A percentile compares a stretch with the other conserved stretches of the same genome.
Conservation (phyloP, 768 basidiomycete genomes). For the Lepiota venenata region DNA sequence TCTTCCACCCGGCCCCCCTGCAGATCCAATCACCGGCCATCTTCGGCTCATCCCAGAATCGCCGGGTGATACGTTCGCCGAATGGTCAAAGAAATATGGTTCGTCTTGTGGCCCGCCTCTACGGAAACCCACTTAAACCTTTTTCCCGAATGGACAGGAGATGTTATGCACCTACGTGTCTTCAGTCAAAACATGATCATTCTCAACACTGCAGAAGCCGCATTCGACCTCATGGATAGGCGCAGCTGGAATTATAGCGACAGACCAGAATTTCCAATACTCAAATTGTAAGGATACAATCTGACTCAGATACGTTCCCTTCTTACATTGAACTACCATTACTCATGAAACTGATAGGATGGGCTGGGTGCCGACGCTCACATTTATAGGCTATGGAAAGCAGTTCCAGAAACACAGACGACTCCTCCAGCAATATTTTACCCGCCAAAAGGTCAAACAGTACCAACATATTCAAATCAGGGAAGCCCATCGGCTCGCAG, state of each 20-base stretch:
- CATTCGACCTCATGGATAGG: slow-evolving; percentile 18
- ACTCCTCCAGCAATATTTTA: slow-evolving; percentile 4
- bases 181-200: slow-evolving; percentile 8
- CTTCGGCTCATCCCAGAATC: background rate
- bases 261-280: background rate
- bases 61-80: background rate
- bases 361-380: background rate
- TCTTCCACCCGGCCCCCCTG: background rate
- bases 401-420: slow-evolving; percentile 5
- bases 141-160: background rate
- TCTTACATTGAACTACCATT: too few species aligned
- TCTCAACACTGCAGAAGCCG: slow-evolving; percentile 12
- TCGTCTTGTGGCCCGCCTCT: background rate
- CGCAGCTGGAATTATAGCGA: slow-evolving; percentile 15
- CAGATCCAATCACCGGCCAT: slow-evolving; percentile 1
- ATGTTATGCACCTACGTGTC: background rate
- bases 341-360: too few species aligned
- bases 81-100: slow-evolving; percentile 6
- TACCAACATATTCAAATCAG: background rate
- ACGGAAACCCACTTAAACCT: too few species aligned
- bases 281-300: background rate
- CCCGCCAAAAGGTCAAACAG: background rate
- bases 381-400: background rate
- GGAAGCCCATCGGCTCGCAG: background rate
- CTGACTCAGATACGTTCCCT: too few species aligned